phyloP scores from a whole-genome alignment of 2,329 filamentous ascomycete species.

The Claviceps capensis region DNA sequence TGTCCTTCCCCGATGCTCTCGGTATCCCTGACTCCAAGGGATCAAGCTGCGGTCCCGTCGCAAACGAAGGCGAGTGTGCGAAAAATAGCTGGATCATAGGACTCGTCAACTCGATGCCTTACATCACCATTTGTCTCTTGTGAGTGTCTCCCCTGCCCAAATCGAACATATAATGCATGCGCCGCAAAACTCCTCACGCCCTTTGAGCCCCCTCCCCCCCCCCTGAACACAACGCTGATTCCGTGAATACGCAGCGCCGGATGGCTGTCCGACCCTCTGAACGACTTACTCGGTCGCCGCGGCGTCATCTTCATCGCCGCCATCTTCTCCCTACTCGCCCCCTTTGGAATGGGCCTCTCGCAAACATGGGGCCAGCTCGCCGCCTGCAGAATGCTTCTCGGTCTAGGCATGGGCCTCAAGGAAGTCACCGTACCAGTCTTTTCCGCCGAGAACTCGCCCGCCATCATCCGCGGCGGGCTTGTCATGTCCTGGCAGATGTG shows the following conservation, averaged over 20 bases:
- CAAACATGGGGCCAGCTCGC: constrained; percentile 47
- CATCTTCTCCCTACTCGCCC: constrained; percentile 46
- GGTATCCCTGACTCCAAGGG: constrained; percentile 24
- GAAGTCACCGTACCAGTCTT: constrained; percentile 37
- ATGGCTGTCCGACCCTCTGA: constrained; percentile 50
- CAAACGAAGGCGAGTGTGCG: constrained; percentile 22
- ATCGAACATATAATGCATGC: too few species aligned
- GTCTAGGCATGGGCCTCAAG: constrained; percentile 46
- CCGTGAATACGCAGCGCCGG: constrained; percentile 25
- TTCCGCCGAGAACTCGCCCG: constrained; percentile 37
- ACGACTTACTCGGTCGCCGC: constrained; percentile 43
- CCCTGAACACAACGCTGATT: background rate
- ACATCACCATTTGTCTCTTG: constrained; percentile 29
- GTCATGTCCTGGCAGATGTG: constrained; percentile 44
- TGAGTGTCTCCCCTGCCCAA: constrained; percentile 15
- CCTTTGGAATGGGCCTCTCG: constrained; percentile 44
- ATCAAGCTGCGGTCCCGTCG: constrained; percentile 18
- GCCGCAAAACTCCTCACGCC: too few species aligned
- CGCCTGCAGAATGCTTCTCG: constrained; percentile 35
- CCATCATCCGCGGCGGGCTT: constrained; percentile 37
- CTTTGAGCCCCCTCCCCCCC: too few species aligned
- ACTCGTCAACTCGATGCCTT: constrained; percentile 38
- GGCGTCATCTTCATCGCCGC: constrained; percentile 51
- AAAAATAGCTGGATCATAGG: constrained; percentile 48
- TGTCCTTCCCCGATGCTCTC: constrained; percentile 30